phyloP scores from a whole-genome alignment of 805 yeast species.

The Groenewaldozyma tartarivorans region DNA sequence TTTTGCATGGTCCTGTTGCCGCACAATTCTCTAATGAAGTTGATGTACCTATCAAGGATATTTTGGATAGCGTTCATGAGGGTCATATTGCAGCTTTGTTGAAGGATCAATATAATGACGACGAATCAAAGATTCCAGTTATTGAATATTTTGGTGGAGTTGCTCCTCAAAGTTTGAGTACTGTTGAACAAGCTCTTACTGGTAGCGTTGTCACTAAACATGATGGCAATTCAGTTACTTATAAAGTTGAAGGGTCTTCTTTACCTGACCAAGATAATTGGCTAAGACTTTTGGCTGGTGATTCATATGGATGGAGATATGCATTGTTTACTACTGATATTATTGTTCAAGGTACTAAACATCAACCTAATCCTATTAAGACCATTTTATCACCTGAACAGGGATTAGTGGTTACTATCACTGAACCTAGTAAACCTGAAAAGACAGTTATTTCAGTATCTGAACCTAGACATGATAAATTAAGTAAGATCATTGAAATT shows the following conservation, averaged over 20 bases:
- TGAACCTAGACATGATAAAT: constrained; percentile 60
- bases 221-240: constrained; percentile 22
- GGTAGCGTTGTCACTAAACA: constrained; percentile 20
- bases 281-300: constrained; percentile 78
- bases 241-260: constrained; percentile 31
- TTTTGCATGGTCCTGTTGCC: constrained; percentile 97
- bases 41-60: constrained; percentile 87
- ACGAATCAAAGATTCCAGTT: constrained; percentile 65
- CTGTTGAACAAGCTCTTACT: constrained; percentile 13
- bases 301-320: constrained; percentile 74
- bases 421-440: constrained; percentile 38
- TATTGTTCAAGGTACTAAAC: constrained; percentile 78
- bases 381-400: constrained; percentile 70
- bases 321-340: constrained; percentile 75
- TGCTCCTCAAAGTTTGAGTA: constrained; percentile 30
- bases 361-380: constrained; percentile 68
- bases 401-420: constrained; percentile 53
- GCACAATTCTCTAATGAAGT: constrained; percentile 81
- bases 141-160: constrained; percentile 84
- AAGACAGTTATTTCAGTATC: constrained; percentile 54
- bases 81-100: constrained; percentile 73
- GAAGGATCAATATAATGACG: constrained; percentile 60
- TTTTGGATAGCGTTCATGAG: constrained; percentile 79
- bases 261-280: constrained; percentile 43
- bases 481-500: constrained; percentile 51